Percentiles rank a stretch among this genome's conserved stretches.
Evolutionary conservation across 176 grass and related monocot species (phyloP).

Genomic region (Bolboschoenus planiculmis): DNA sequence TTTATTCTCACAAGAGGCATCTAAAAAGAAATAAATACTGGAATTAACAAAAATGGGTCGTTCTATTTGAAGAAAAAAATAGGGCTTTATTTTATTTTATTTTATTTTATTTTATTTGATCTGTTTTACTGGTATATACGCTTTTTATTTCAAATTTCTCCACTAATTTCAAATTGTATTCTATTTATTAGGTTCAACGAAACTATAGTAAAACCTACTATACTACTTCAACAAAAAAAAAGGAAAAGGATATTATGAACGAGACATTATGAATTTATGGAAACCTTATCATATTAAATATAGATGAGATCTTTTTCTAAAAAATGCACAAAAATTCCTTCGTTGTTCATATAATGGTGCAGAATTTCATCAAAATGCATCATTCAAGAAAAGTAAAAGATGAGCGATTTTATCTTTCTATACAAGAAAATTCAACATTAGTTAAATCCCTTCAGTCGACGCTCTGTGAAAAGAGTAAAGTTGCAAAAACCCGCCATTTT

Average conservation of each 20-base stretch:
- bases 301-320: not conserved
- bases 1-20: not conserved
- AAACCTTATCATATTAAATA: not conserved
- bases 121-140: not conserved
- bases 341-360: not conserved
- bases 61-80: not conserved
- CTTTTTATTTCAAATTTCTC: not conserved
- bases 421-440: not conserved
- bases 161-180: not conserved
- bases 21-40: not conserved
- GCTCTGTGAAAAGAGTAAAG: not conserved
- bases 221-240: not conserved
- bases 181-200: not conserved
- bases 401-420: not conserved
- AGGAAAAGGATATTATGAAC: not conserved
- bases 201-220: not conserved
- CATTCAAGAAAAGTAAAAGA: not conserved
- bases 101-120: not conserved
- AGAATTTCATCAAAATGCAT: not conserved
- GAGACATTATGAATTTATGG: not conserved
- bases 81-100: too few species aligned
- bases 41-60: not conserved
- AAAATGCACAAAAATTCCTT: not conserved
- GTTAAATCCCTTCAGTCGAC: not conserved
- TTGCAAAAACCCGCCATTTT: not conserved